phyloP scores from a whole-genome alignment of 2,329 filamentous ascomycete genomes.

The Arthrinium puccinioides region DNA sequence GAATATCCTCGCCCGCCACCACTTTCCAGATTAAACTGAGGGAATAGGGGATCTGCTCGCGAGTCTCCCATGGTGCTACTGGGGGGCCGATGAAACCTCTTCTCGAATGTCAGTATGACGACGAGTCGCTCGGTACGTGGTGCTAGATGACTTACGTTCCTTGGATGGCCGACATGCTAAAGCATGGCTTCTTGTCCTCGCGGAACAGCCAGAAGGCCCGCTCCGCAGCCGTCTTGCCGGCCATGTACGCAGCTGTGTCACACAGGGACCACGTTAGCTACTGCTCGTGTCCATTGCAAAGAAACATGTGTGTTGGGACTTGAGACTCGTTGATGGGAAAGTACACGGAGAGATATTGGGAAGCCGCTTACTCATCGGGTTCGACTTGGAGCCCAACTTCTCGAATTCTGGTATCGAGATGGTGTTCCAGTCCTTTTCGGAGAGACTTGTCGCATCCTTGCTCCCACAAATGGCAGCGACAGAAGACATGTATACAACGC shows the following conservation, averaged over 20 bases:
- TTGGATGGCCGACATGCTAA: slow-evolving; percentile 17
- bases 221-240: slow-evolving; percentile 19
- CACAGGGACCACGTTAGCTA: too few relatives aligned
- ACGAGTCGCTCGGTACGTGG: background rate
- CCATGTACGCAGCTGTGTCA: slow-evolving; percentile 18
- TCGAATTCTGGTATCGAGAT: slow-evolving; percentile 11
- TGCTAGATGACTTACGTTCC: slow-evolving; percentile 12
- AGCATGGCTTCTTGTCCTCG: slow-evolving; percentile 13
- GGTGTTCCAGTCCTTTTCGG: slow-evolving; percentile 19
- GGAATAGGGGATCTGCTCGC: slow-evolving; percentile 13
- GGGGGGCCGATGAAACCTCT: slow-evolving; percentile 20
- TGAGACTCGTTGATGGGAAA: too few relatives aligned
- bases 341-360: too few relatives aligned
- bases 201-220: slow-evolving; percentile 17
- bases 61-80: slow-evolving; percentile 16
- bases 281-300: too few relatives aligned
- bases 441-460: slow-evolving; percentile 12
- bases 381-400: slow-evolving; percentile 10
- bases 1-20: slow-evolving; percentile 12
- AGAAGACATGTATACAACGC: slow-evolving; percentile 18
- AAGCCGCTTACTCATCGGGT: too few relatives aligned
- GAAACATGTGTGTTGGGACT: too few relatives aligned
- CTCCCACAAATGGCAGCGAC: slow-evolving; percentile 16
- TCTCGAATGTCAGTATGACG: background rate
- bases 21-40: slow-evolving; percentile 13